phyloP scores from a whole-genome alignment of 2,329 filamentous ascomycete species.

The Tolypocladium nubicola region DNA sequence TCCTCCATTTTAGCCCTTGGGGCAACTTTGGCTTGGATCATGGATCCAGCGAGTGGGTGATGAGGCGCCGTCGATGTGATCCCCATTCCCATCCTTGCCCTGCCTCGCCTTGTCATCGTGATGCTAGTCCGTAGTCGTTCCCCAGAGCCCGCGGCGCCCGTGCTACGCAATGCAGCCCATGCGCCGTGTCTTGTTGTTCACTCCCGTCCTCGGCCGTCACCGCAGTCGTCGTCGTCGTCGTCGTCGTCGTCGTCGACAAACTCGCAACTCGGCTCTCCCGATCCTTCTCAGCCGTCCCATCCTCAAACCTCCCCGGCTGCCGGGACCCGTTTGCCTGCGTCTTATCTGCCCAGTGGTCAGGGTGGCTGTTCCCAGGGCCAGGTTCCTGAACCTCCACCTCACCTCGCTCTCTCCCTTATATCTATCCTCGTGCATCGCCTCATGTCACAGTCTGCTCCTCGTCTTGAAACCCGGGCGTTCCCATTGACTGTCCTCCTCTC shows the following conservation, averaged over 20 bases:
- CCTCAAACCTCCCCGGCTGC: background rate
- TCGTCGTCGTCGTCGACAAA: background rate
- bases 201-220: background rate
- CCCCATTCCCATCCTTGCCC: background rate
- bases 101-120: background rate
- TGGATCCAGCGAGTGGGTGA: background rate
- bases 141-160: background rate
- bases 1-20: slow-evolving; percentile 7
- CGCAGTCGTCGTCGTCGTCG: background rate
- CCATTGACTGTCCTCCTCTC: background rate
- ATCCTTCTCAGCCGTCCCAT: background rate
- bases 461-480: background rate
- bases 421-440: background rate
- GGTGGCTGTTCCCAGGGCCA: background rate
- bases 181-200: background rate
- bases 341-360: background rate
- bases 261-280: background rate
- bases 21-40: background rate
- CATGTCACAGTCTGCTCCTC: background rate
- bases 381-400: slow-evolving; percentile 2
- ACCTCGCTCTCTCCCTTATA: background rate
- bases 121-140: background rate
- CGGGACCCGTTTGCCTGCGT: background rate
- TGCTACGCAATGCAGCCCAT: background rate
- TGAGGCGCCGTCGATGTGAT: slow-evolving; percentile 1